Evolutionary conservation across 2,329 filamentous ascomycete species (phyloP), one percentile per base, ranked within the genome.

Genomic region (Exophiala xenobiotica): DNA sequence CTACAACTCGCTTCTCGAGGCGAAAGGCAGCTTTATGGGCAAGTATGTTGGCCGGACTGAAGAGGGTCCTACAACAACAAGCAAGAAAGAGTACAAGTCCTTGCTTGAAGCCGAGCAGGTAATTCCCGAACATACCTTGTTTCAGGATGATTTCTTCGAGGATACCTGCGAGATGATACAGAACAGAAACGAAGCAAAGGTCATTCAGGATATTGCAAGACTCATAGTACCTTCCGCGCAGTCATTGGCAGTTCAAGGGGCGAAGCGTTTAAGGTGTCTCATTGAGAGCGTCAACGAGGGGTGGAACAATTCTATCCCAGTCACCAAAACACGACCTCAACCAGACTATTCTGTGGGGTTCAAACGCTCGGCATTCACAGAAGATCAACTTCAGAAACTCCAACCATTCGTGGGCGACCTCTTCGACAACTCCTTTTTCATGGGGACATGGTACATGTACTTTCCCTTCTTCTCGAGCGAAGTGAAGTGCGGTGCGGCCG

Each of bases 331-430:
- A 33, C 60, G 60, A 46, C 69, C 66, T 38, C 65, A 71, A 60
- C 70, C 68, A 8, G 65, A 71, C 53, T 71, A 66, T 51, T 57
- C 66, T 37, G 63, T 69, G 8, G 67, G 68, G 48, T 73, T 70
- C 57, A 58, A 54, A 43, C 51, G 60, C 45, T 50, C 54, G 14
- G 63, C 64, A 40, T 72, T 73, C 53, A 70, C 64, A 1, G 57
- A 65, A 7, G 60, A 64, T 11, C 67, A 71, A 51, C 60, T 67
- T 14, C n/a, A 61, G 6, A 70, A 65, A 58, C 61, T 72, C 26
- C 16, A 61, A 26, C 57, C 56, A 18, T 58, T 64, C 12, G 44
- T 65, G 11, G 58, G 59, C 43, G 47, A 55, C n/a, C 42, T 56
- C 20, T 44, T 31, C 22, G 51, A 53, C 46, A 51, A 40, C n/a